Evolutionary conservation across 176 grass and related monocot genomes (phyloP), one percentile per base, ranked within the genome.

Genomic region (Stipa capillata): DNA sequence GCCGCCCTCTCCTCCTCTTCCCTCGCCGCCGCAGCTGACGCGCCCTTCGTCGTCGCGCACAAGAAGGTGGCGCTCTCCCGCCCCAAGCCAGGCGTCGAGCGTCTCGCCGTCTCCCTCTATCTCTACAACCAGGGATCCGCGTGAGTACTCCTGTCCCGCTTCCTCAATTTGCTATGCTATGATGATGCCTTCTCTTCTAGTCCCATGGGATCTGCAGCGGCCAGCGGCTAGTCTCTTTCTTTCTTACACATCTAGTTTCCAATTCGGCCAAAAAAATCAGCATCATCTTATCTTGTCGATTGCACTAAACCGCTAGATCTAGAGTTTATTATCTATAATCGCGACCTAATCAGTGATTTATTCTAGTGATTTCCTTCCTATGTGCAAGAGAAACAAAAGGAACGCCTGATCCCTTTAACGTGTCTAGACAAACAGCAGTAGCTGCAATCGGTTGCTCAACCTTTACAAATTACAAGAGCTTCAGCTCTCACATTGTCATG

Each of bases 61-160:
- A 99, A 95, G 90, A 95, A 94, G 92, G 92, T 93, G 31, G 45
- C 84, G 44, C 92, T 99, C 52, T 73, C 86, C 80, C 76, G 86
- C 67, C 88, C 88, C 77, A 93, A 93, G 79, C 81, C 88, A 17
- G 88, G 88, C 72, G 73, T 90, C 77, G 88, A 97, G 83, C 90
- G 87, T 65, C 77, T 97, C 73, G 76, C 90, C 47, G 85, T 97
- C 57, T 85, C 88, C 79, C 81, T 97, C 76, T 86, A 97, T 49
- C 85, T 97, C 81, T 97, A 93, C 88, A 97, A 97, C 84, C 76
- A 97, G 74, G 94, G 94, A 91, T 89, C 88, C 62, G 83, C 81
- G 94, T 97, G n/a, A 83, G 83, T 86, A 40, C 33, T 9, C n/a
- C 44, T 28, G 1, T 66, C 48, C 20, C 16, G 17, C 41, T 10